These are phyloP conservation scores for Dimocarpus longan DNA, from an alignment of 345 rosid genomes.

Conservation along the genomic window DNA sequence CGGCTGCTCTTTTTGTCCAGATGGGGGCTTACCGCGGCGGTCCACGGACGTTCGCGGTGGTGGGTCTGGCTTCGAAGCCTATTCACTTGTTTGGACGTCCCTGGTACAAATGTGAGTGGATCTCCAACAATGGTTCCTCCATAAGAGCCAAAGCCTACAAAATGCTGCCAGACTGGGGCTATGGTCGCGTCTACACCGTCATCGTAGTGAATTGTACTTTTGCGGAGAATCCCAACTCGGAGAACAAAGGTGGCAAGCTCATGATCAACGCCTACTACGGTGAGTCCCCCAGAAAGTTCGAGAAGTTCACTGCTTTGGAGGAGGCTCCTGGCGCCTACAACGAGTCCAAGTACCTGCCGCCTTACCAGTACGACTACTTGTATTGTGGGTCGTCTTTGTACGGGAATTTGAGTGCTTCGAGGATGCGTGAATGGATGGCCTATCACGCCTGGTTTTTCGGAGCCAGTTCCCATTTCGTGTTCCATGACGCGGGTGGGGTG, in stretches of 20 bases:
- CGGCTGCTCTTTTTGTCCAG: constrained; percentile 78
- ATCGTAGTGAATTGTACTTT: constrained; percentile 79
- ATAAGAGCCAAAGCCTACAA: constrained; percentile 63
- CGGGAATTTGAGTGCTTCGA: constrained; percentile 65
- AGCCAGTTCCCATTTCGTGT: constrained; percentile 75
- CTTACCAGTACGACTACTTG: constrained; percentile 67
- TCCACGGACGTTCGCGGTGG: constrained; percentile 62
- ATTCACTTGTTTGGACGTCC: constrained; percentile 68
- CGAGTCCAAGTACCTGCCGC: constrained; percentile 50
- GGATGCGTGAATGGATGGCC: constrained; percentile 92
- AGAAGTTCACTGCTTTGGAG: constrained; percentile 57
- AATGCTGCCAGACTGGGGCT: constrained; percentile 91
- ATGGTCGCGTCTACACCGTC: constrained; percentile 83
- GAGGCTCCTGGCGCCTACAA: constrained; percentile 65
- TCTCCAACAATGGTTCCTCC: constrained; percentile 57
- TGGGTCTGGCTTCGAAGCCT: constrained; percentile 88
- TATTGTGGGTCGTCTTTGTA: constrained; percentile 87
- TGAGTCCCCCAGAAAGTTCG: constrained; percentile 50
- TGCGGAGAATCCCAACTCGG: constrained; percentile 51
- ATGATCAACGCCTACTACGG: constrained; percentile 66
- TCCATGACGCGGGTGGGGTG: constrained; percentile 89
- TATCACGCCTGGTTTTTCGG: constrained; percentile 94
- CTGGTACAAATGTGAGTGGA: constrained; percentile 87
- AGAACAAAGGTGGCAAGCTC: constrained; percentile 73
- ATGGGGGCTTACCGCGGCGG: constrained; percentile 97